Evolutionary conservation across 2,329 filamentous ascomycete species (phyloP).

Genomic region (Coleophoma crateriformis): DNA sequence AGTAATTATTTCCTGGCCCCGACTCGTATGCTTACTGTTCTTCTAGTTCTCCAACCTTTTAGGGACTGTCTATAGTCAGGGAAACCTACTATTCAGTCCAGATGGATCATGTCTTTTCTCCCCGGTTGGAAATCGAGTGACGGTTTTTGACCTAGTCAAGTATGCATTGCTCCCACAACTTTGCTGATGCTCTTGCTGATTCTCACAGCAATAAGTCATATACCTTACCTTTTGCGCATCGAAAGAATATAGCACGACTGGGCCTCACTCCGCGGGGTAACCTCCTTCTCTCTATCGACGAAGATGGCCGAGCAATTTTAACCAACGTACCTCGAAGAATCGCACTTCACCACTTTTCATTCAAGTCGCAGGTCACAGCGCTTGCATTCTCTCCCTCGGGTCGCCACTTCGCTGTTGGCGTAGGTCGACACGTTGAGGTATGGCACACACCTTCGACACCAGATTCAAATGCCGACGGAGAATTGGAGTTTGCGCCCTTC

Average conservation of each 20-base stretch:
- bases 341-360: constrained; percentile 91
- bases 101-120: constrained; percentile 95
- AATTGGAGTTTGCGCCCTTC: constrained; percentile 93
- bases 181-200: constrained; percentile 1
- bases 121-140: constrained; percentile 91
- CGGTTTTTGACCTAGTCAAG: constrained; percentile 95
- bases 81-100: constrained; percentile 92
- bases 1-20: constrained; percentile 5
- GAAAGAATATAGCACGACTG: constrained; percentile 85
- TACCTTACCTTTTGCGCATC: constrained; percentile 84
- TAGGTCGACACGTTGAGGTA: constrained; percentile 85
- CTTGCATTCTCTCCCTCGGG: constrained; percentile 90
- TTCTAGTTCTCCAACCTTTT: constrained; percentile 92
- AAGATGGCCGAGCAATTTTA: constrained; percentile 88
- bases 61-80: constrained; percentile 96
- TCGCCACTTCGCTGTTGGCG: constrained; percentile 80
- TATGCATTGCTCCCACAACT: constrained; percentile 36
- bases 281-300: constrained; percentile 86
- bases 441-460: constrained; percentile 95
- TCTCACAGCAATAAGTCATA: constrained; percentile 71
- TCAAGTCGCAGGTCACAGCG: constrained; percentile 74
- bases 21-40: constrained; percentile 18
- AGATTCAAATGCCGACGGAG: constrained; percentile 70
- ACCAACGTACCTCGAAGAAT: constrained; percentile 85
- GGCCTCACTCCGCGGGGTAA: constrained; percentile 88